phyloP scores from a whole-genome alignment of 768 basidiomycete species.

The Fibroporia radiculosa region DNA sequence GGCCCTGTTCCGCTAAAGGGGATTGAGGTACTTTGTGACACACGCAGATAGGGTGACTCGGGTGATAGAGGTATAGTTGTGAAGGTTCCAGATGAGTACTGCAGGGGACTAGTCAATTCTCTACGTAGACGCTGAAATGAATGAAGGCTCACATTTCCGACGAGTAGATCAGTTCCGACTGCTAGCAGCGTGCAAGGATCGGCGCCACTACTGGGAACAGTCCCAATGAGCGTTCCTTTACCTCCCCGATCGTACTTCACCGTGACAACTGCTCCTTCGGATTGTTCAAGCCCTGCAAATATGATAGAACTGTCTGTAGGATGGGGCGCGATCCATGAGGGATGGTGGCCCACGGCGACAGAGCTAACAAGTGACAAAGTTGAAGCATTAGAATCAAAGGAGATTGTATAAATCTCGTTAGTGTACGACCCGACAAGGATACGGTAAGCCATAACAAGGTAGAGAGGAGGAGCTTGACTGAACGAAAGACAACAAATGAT shows the following conservation, averaged over 20 bases:
- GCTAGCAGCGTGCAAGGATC: conserved; percentile 62
- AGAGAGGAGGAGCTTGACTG: no score
- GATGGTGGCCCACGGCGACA: conserved; percentile 48
- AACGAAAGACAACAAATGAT: no score
- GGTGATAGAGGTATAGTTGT: conserved; percentile 47
- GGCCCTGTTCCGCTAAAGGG: conserved; percentile 53
- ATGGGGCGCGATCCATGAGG: conserved; percentile 71
- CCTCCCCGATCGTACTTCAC: conserved; percentile 51
- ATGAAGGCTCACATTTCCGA: conserved; percentile 59
- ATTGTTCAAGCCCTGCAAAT: conserved; percentile 59
- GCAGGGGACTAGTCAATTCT: conserved; percentile 3
- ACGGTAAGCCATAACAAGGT: conserved; percentile 17
- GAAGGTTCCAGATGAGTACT: conserved; percentile 69
- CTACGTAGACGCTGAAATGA: neutral
- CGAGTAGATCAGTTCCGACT: conserved; percentile 47
- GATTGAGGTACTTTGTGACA: conserved; percentile 27
- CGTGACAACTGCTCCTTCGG: conserved; percentile 56
- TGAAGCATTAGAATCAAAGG: conserved; percentile 45
- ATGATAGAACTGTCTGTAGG: conserved; percentile 49
- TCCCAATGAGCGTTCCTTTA: conserved; percentile 41
- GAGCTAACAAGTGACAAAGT: conserved; percentile 39
- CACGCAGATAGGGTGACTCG: conserved; percentile 36
- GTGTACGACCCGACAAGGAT: conserved; percentile 66
- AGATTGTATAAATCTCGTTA: conserved; percentile 51
- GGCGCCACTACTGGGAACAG: conserved; percentile 44